Percentiles rank a stretch among this genome's conserved stretches.
Conservation (phyloP, 139 green algal genomes). For the Astrephomene gubernaculifera region DNA sequence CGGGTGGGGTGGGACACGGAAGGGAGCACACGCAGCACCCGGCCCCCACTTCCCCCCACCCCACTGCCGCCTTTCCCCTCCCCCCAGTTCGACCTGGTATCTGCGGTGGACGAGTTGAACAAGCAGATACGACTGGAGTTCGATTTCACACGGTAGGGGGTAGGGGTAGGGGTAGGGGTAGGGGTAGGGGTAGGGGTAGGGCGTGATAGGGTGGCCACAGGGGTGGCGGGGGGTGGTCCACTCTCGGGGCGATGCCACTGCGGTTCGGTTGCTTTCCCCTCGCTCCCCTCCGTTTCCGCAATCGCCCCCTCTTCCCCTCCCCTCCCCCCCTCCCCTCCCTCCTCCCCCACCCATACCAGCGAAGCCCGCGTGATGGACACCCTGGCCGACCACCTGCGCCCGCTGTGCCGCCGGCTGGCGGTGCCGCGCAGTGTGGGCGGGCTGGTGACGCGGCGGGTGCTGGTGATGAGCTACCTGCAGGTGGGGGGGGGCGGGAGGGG, state of each 20-base stretch:
- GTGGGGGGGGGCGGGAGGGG: background rate
- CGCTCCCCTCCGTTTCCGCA: too few species aligned
- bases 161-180: too few species aligned
- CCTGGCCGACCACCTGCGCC: slow-evolving; percentile 74
- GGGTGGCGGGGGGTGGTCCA: too few species aligned
- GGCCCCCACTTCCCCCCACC: too few species aligned
- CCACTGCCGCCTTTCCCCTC: background rate
- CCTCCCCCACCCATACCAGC: slow-evolving; percentile 1
- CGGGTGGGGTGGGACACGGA: too few species aligned
- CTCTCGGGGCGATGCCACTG: too few species aligned
- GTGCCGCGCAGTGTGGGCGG: slow-evolving; percentile 80
- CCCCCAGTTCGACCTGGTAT: slow-evolving; percentile 87
- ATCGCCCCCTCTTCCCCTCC: too few species aligned
- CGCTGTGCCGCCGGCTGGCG: slow-evolving; percentile 63
- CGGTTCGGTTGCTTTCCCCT: too few species aligned
- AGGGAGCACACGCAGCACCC: too few species aligned
- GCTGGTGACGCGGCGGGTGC: slow-evolving; percentile 79
- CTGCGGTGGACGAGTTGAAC: slow-evolving; percentile 91
- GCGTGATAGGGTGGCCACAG: too few species aligned
- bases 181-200: too few species aligned
- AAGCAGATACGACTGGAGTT: slow-evolving; percentile 92
- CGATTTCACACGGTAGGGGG: slow-evolving; percentile 80
- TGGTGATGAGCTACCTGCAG: slow-evolving; percentile 96
- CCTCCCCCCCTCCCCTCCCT: background rate
- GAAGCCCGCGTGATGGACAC: slow-evolving; percentile 93